Base-by-base conservation (phyloP, 257 asterid genomes). In the Fraxinus quadrangulata region DNA sequence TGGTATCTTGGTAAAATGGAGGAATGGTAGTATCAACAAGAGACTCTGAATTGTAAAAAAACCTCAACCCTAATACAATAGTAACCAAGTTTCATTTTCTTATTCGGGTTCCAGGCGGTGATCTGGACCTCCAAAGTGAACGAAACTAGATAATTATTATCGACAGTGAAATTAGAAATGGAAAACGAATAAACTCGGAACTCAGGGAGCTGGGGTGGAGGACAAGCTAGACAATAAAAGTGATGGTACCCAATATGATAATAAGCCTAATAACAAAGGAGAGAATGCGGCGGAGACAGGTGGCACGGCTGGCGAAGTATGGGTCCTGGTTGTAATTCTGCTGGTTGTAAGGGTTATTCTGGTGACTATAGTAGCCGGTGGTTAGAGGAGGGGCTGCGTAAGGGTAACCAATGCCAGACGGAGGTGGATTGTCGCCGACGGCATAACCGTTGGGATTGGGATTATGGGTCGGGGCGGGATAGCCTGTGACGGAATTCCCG, bases 121-220 rank as follows among this genome's bases (percentile, higher is more conserved):
- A 93, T 78, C 23, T 72, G 80, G 16, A 90, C 33, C 37, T 88
- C 87, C 72, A 92, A 87, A 10, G 84, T 86, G 75, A 85, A 86
- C n/a, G 92, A 77, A 23, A 81, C 17, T 75, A 90, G 88, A 8
- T 87, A 78, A 71, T 77, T 45, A 79, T 79, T 73, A 42, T 81
- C 75, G 83, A 94, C 77, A 6, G 87, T 84, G 79, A 93, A 86
- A 70, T 90, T 87, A 61, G 94, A 86, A 5, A 90, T 67, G 19
- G 92, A 73, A 59, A 93, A 47, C 2, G 91, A 83, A 74, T 96
- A 96, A 74, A 93, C 90, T 5, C 91, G 87, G 82, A 96, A 86
- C 78, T 89, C 91, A 24, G 97, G 99, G 63, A 92, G 82, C 73
- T 86, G 2, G 97, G 99, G 54, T 97, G 97, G 81, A 96, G 89